A percentile compares a stretch with the other conserved stretches of the same genome.
phyloP scores from a whole-genome alignment of 352 stramenopile genomes.

The Hyaloperonospora arabidopsidis region DNA sequence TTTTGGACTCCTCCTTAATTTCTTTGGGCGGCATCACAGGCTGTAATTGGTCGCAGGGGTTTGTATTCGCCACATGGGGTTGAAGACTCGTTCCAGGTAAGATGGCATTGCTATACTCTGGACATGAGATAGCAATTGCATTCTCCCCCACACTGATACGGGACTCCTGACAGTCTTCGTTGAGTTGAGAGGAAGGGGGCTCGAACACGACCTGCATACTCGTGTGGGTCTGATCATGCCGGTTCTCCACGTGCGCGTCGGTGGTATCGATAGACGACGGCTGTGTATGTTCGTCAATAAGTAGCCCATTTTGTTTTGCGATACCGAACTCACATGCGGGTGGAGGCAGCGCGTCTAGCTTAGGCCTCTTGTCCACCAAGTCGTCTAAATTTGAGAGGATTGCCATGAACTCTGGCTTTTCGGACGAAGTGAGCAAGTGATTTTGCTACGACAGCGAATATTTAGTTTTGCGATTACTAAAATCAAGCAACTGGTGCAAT shows the following conservation, averaged over 20 bases:
- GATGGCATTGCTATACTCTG: constrained; percentile 15
- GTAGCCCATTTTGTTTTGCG: constrained; percentile 10
- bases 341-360: constrained; percentile 9
- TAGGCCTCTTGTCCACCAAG: constrained; percentile 2
- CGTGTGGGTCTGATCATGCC: constrained; percentile 4
- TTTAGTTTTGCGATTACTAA: constrained; percentile 1
- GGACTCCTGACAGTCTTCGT: constrained; percentile 3
- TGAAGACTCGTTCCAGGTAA: constrained; percentile 13
- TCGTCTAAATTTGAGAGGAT: constrained; percentile 6
- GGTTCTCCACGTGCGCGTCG: constrained; percentile 9
- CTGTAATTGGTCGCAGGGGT: constrained; percentile 10
- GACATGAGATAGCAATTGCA: not conserved
- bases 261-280: not conserved
- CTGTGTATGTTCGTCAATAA: constrained; percentile 6
- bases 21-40: constrained; percentile 1
- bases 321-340: constrained; percentile 9
- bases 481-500: constrained; percentile 3
- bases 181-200: constrained; percentile 12
- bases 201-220: constrained; percentile 4
- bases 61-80: constrained; percentile 10
- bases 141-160: constrained; percentile 2
- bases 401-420: constrained; percentile 5
- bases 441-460: no score
- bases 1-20: constrained; percentile 19
- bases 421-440: no score